Evolutionary conservation across 768 basidiomycete genomes (phyloP), one percentile per base, ranked within the genome.

Genomic region (Grammothele lineata): DNA sequence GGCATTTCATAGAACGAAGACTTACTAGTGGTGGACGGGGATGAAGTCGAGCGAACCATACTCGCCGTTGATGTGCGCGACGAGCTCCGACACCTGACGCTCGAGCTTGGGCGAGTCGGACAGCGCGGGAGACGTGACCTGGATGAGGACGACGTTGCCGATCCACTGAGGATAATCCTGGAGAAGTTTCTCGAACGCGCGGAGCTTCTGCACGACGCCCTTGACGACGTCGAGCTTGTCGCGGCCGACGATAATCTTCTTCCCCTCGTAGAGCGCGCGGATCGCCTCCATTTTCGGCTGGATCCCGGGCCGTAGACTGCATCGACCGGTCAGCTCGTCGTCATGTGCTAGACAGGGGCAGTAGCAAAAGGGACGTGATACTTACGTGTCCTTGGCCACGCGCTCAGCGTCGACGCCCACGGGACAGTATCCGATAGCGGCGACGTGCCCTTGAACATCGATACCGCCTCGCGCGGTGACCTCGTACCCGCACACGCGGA

Each of bases 211-310:
- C 54, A 97, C 70, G 19, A 99, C 90, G 36, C 95, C 95, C 70
- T 97, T 97, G 58, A 96, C 93, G n/a, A 93, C 90, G 60, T 98
- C 95, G 34, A 98, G 77, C 72, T 99, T 99, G 67, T 99, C 95
- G 7, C 95, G 77, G 15, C 92, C 95, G 11, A 98, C 89, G 47
- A 99, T 93, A 61, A 99, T 97, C 76, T 97, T 97, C 78, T 97
- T 97, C 53, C 89, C 91, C 55, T 91, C 85, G 65, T 99, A 99
- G 12, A 97, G 66, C 17, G 81, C 73, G 22, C 83, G 73, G 0
- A 98, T 76, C 2, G 92, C 85, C 38, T 87, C 87, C 15, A 95
- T 72, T 66, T 95, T 96, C n/a, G 94, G 94, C 45, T 79, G 70
- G 50, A 98, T 85, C 5, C 92, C 92, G 0, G 91, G 83, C 1